Base-by-base conservation (phyloP, 2,329 filamentous ascomycete genomes). In the Tolypocladium guangdongense region DNA sequence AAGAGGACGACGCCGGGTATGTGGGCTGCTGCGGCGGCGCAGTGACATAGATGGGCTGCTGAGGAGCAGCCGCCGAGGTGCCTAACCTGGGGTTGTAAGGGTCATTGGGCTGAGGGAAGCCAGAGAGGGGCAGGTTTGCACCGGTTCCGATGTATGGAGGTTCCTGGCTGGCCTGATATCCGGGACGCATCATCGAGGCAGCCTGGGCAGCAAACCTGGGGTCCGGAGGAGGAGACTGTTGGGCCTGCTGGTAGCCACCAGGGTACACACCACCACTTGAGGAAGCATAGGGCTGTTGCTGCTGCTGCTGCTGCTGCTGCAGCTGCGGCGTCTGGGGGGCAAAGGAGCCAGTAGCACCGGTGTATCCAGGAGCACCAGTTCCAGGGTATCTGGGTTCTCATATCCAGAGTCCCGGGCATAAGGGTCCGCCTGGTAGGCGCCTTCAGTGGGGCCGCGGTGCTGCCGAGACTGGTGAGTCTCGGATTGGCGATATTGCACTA, bases 401-500 rank as follows among this genome's bases (percentile, higher is more conserved):
- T 72, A 75, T 63, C 70, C 67, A 51, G 64, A 59, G 57, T 75
- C 74, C 62, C 71, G 70, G 54, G 64, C 59, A 58, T 73, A 71
- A 24, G 64, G 62, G 49, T 71, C 68, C 56, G 62, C 53, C 54
- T 62, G 62, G 55, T 65, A 69, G 32, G 66, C 65, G 63, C 60
- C 64, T 62, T 68, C 66, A 51, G 74, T 74, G 39, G 75, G 75
- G 54, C 75, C 75, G 59, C 72, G 72, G 57, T 77, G 71, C 61
- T 78, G 75, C 53, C 75, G 72, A 56, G 73, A 71, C 61, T 71
- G 69, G 52, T 71, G 69, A 45, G 75, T 77, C 68, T 78, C 72
- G 57, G 78, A 80, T 64, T 79, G 74, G 67, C 76, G 76, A 64
- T 80, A 80, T 67, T 78, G 76, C 64, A 74, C 78, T 82, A 72